These are phyloP conservation scores for Pseudogymnoascus sp. DNA, from an alignment of 2,329 filamentous ascomycete genomes.

Conservation along the genomic window DNA sequence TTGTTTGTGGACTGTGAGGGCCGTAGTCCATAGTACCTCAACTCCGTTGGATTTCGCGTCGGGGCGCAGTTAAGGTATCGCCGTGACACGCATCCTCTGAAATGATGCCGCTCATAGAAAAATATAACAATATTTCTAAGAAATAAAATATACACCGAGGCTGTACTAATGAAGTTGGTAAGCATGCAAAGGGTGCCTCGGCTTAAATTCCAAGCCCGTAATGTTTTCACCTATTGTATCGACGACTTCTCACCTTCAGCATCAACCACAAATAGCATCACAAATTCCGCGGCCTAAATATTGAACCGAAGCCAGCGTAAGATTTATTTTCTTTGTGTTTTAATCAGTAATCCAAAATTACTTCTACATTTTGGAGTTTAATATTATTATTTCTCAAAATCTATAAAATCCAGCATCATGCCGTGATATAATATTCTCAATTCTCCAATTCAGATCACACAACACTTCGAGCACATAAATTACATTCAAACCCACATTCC, in stretches of 20 bases:
- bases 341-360: background rate
- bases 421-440: background rate
- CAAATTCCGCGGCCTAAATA: background rate
- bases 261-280: background rate
- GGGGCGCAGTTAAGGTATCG: background rate
- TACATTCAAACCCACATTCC: background rate
- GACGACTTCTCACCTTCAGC: background rate
- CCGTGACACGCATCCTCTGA: background rate
- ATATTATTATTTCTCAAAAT: background rate
- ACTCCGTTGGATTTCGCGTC: background rate
- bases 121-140: background rate
- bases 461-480: background rate
- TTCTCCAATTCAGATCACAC: background rate
- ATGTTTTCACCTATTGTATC: background rate
- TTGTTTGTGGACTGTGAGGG: background rate
- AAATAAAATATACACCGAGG: background rate
- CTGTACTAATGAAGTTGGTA: background rate
- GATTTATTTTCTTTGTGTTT: background rate
- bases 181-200: background rate
- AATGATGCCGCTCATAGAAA: background rate
- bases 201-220: background rate
- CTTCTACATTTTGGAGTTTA: background rate
- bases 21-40: background rate
- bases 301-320: background rate
- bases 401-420: background rate